Conservation (phyloP, 768 basidiomycete genomes). For the Boletellus emodensis region DNA sequence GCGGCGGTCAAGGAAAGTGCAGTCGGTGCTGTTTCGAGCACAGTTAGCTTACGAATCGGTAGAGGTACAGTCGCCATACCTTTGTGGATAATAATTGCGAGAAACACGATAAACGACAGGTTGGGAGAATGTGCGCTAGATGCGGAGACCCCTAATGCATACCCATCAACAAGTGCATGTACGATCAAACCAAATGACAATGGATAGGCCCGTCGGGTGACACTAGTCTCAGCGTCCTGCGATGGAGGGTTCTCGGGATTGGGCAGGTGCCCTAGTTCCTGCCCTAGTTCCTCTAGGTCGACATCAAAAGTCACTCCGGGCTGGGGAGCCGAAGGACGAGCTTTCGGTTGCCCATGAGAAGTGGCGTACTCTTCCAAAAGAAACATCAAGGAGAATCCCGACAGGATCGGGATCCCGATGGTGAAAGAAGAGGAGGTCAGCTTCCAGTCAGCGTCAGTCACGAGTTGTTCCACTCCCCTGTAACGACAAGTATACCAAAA, state of each 20-base stretch:
- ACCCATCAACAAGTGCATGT: conserved; percentile 89
- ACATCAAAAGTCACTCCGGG: conserved; percentile 47
- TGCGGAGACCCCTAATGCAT: conserved; percentile 82
- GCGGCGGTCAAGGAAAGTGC: conserved; percentile 85
- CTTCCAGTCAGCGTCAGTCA: conserved; percentile 32
- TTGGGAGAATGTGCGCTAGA: conserved; percentile 40
- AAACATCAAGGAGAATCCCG: conserved; percentile 57
- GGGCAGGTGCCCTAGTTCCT: conserved; percentile 44
- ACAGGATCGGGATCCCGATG: conserved; percentile 60
- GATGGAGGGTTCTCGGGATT: conserved; percentile 13
- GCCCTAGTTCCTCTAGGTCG: conserved; percentile 56
- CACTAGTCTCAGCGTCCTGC: conserved; percentile 13
- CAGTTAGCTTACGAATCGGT: conserved; percentile 6
- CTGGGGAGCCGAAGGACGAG: conserved; percentile 15
- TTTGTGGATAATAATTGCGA: conserved; percentile 92
- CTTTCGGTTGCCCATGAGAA: conserved; percentile 42
- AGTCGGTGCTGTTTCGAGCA: conserved; percentile 66
- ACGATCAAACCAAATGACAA: conserved; percentile 83
- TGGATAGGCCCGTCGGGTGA: conserved; percentile 50
- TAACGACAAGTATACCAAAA: background rate
- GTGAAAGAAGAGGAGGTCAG: conserved; percentile 43
- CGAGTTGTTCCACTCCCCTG: conserved; percentile 71
- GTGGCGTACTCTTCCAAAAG: conserved; percentile 61
- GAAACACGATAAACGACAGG: conserved; percentile 80
- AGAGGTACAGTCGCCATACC: conserved; percentile 36